Evolutionary conservation across 148 eudicot genomes (phyloP).

Genomic region (Bassia scoparia): DNA sequence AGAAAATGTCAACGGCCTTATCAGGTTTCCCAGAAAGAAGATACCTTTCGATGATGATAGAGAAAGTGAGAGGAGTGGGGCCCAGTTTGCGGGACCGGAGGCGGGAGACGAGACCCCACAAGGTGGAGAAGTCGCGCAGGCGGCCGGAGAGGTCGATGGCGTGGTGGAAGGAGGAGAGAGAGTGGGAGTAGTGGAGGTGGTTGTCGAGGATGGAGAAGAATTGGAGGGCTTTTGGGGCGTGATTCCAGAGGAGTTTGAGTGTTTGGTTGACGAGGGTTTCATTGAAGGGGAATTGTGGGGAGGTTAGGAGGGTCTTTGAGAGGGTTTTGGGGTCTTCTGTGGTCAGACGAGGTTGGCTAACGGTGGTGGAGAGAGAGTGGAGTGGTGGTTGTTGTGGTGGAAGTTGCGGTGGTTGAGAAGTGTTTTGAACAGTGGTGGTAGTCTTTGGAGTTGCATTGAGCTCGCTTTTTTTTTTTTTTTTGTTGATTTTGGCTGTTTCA

Average conservation of each 20-base stretch:
- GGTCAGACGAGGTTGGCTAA: constrained; percentile 51
- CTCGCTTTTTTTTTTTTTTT: no score
- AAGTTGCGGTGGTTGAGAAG: constrained; percentile 20
- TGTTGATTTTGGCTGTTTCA: no score
- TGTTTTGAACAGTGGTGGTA: constrained; percentile 8
- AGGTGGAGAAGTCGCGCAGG: constrained; percentile 45
- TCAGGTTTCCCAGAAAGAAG: constrained; percentile 75
- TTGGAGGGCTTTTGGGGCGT: constrained; percentile 85
- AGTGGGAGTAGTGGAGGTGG: constrained; percentile 53
- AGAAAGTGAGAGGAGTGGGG: constrained; percentile 67
- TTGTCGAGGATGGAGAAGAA: constrained; percentile 61
- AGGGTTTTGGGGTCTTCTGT: constrained; percentile 36
- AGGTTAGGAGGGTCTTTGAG: constrained; percentile 33
- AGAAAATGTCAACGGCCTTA: constrained; percentile 61
- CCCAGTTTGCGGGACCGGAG: constrained; percentile 52
- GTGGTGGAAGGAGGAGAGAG: constrained; percentile 55
- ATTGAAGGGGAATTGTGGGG: constrained; percentile 34
- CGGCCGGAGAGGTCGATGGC: constrained; percentile 76
- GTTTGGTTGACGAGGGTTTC: constrained; percentile 46
- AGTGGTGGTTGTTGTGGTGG: constrained; percentile 16
- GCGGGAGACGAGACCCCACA: constrained; percentile 46
- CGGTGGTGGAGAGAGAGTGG: constrained; percentile 13
- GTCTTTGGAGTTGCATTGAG: constrained; percentile 15
- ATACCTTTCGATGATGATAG: constrained; percentile 69
- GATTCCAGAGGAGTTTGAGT: constrained; percentile 80